Percentiles rank a stretch among this genome's conserved stretches.
Conservation (phyloP, 768 basidiomycete species). For the Phanerochaete carnosa region DNA sequence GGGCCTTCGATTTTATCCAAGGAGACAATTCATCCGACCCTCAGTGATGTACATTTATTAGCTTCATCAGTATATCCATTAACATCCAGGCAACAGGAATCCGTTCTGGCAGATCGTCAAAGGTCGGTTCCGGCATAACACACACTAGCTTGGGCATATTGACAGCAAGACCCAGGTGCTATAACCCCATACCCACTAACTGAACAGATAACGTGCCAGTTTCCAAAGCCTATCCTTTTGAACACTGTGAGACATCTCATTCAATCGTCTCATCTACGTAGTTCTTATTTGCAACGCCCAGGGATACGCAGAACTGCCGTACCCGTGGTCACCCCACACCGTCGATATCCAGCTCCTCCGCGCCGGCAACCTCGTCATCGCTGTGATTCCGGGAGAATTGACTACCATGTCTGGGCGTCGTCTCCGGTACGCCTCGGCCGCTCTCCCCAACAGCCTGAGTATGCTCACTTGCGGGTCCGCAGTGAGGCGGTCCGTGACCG, state of each 20-base stretch:
- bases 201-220: slow-evolving; percentile 66
- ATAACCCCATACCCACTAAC: slow-evolving; percentile 63
- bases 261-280: background rate
- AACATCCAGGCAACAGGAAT: slow-evolving; percentile 43
- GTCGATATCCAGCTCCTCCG: slow-evolving; percentile 79
- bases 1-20: slow-evolving; percentile 75
- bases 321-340: slow-evolving; percentile 70
- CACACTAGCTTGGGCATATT: background rate
- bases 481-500: slow-evolving; percentile 66
- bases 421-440: slow-evolving; percentile 45
- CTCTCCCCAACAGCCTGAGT: background rate
- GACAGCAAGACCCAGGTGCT: slow-evolving; percentile 34
- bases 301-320: slow-evolving; percentile 67
- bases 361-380: slow-evolving; percentile 70
- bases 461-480: background rate
- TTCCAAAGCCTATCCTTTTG: slow-evolving; percentile 75
- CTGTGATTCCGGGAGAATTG: slow-evolving; percentile 74
- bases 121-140: slow-evolving; percentile 30
- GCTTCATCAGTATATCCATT: background rate
- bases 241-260: slow-evolving; percentile 50
- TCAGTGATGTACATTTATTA: slow-evolving; percentile 39
- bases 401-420: slow-evolving; percentile 83
- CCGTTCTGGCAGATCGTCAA: slow-evolving; percentile 83
- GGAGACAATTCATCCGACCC: slow-evolving; percentile 60
- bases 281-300: slow-evolving; percentile 14